phyloP scores from a whole-genome alignment of 2,329 filamentous ascomycete genomes.

The Ascochyta clinopodiicola region DNA sequence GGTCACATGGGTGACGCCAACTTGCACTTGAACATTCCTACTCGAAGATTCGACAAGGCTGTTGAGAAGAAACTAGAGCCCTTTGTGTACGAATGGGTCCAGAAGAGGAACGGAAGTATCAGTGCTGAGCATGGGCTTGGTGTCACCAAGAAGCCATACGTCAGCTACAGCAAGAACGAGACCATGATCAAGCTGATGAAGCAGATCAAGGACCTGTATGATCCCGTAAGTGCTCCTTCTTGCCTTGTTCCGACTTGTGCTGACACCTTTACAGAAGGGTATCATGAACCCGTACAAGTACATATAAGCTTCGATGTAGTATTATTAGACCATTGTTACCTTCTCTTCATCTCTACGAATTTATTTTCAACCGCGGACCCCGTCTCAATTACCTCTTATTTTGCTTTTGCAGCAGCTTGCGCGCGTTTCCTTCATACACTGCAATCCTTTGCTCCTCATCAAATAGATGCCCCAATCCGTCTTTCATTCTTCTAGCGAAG shows the following conservation, averaged over 20 bases:
- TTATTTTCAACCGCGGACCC: neutral
- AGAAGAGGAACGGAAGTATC: constrained; percentile 86
- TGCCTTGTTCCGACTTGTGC: constrained; percentile 1
- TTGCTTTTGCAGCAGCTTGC: constrained; percentile 35
- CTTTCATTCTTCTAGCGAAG: constrained; percentile 52
- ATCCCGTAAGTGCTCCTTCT: constrained; percentile 72
- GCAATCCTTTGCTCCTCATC: constrained; percentile 42
- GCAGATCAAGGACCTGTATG: constrained; percentile 91
- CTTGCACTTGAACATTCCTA: constrained; percentile 88
- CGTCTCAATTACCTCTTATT: neutral
- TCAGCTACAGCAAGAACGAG: constrained; percentile 88
- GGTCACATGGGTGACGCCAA: constrained; percentile 99
- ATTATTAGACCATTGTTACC: constrained; percentile 7
- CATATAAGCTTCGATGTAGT: constrained; percentile 56
- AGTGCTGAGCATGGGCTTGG: constrained; percentile 96
- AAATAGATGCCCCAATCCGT: constrained; percentile 50
- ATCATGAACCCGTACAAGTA: constrained; percentile 99
- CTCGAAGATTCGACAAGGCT: constrained; percentile 80
- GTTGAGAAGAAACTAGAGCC: constrained; percentile 91
- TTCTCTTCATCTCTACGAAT: neutral
- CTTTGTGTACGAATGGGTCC: constrained; percentile 97
- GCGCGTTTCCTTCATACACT: constrained; percentile 50
- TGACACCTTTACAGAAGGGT: constrained; percentile 69
- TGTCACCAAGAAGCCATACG: constrained; percentile 92
- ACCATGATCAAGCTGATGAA: constrained; percentile 92